These are phyloP conservation scores for Penicillium glabrum DNA, from an alignment of 2,329 filamentous ascomycete genomes.

Conservation along the genomic window DNA sequence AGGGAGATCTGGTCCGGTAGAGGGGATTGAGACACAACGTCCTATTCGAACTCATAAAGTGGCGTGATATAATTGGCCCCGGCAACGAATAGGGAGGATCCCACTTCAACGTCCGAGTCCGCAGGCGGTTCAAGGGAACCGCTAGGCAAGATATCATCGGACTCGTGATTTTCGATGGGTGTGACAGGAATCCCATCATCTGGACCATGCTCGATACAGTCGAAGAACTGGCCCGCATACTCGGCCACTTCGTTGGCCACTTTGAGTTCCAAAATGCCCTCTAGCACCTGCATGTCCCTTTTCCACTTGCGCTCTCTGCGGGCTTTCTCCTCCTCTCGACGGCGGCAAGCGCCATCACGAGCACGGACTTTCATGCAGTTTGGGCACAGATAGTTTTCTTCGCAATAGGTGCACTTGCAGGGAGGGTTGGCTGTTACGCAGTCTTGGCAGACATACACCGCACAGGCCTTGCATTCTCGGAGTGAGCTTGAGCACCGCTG, in stretches of 20 bases:
- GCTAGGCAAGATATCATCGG: not conserved
- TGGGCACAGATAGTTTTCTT: constrained; percentile 45
- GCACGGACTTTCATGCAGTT: constrained; percentile 43
- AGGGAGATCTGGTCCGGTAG: not conserved
- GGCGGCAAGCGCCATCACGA: constrained; percentile 41
- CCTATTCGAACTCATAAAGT: constrained; percentile 16
- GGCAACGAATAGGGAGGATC: constrained; percentile 7
- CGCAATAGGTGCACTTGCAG: constrained; percentile 46
- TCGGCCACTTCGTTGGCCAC: constrained; percentile 45
- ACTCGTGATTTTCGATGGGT: constrained; percentile 6
- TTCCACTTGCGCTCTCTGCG: constrained; percentile 42
- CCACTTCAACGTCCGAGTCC: not conserved
- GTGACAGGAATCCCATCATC: not conserved
- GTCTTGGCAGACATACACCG: constrained; percentile 48
- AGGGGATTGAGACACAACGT: not conserved
- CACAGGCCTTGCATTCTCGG: constrained; percentile 47
- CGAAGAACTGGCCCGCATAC: constrained; percentile 43
- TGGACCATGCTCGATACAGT: constrained; percentile 23
- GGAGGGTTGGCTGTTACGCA: constrained; percentile 42
- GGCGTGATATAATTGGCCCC: constrained; percentile 7
- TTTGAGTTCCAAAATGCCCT: constrained; percentile 41
- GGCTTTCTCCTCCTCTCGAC: constrained; percentile 38
- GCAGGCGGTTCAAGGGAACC: not conserved
- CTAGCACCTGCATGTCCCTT: constrained; percentile 41
- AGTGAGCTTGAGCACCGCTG: constrained; percentile 45